Evolutionary conservation across 1,284 basidiomycete genomes (phyloP), one percentile per base, ranked within the genome.

Genomic region (Ustilago bromivora): DNA sequence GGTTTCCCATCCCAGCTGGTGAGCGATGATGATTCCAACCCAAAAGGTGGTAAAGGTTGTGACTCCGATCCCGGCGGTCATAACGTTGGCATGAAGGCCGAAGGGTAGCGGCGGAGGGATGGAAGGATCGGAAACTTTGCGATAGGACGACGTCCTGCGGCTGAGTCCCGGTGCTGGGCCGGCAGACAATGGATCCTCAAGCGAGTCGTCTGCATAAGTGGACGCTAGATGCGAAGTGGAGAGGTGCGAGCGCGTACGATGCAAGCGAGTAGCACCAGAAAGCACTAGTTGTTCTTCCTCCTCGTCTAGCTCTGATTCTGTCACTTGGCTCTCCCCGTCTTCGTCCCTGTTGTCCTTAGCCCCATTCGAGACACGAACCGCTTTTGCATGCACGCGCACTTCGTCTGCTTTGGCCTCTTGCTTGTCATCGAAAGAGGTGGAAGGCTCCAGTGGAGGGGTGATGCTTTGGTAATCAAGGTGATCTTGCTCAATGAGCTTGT

Each of bases 31-130:
- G 17, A 86, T 23, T 7, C 78, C 81, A 23, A 83, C 66, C 84
- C 85, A 86, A 32, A 86, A 77, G 0, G 73, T 67, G 12, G 40
- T 46, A 4, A 82, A 55, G 1, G 85, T 86, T 12, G 77, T 71
- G 15, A 79, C 19, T 2, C 85, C 85, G 38, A 86, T 86, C 23
- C 83, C 84, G 34, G 82, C 73, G 9, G 82, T 86, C 79, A 86
- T 84, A 46, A 82, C 65, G 57, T 82, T 85, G 11, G 85, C 78
- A 43, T 86, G 84, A 34, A 86, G 61, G 0, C 85, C 85, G 47
- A 85, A 86, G 0, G 85, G 85, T 9, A 86, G 68, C 6, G 82
- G 81, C 3, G 82, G 82, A 7, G 82, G 82, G 28, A 83, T 76
- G 51, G 51, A 61, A 0, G 71, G 56, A 36, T 78, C 71, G 49